A percentile compares a stretch with the other conserved stretches of the same genome.
phyloP scores from a whole-genome alignment of 495 filamentous ascomycete species.

The Zalerion maritima region DNA sequence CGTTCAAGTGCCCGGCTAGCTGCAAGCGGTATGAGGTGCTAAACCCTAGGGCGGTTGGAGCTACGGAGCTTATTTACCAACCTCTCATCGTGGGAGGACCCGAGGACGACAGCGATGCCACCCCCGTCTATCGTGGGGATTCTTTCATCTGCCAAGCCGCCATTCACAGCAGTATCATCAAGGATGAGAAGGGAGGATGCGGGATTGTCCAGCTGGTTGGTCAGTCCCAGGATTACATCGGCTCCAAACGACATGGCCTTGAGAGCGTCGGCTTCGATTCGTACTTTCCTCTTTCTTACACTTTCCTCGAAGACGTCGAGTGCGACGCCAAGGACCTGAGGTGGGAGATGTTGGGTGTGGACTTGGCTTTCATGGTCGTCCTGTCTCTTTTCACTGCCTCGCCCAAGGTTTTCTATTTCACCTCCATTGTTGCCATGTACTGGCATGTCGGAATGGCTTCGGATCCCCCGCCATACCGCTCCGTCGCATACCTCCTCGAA shows the following conservation, averaged over 20 bases:
- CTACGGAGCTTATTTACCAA: constrained; percentile 52
- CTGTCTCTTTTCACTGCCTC: constrained; percentile 58
- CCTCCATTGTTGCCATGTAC: constrained; percentile 57
- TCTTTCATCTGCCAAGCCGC: constrained; percentile 73
- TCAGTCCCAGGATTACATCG: constrained; percentile 43
- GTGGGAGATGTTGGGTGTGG: constrained; percentile 63
- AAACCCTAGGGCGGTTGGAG: constrained; percentile 61
- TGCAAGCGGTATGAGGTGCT: constrained; percentile 51
- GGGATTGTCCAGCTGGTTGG: constrained; percentile 59
- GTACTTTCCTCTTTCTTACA: constrained; percentile 61
- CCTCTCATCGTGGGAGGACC: constrained; percentile 66
- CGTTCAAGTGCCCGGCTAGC: constrained; percentile 70
- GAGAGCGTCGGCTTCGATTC: constrained; percentile 55
- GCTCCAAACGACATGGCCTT: constrained; percentile 49
- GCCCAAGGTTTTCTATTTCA: constrained; percentile 54
- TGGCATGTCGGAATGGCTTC: constrained; percentile 66
- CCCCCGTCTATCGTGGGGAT: constrained; percentile 59
- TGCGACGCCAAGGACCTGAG: constrained; percentile 50
- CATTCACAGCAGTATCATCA: constrained; percentile 62
- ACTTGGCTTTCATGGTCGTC: constrained; percentile 47
- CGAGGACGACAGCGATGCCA: constrained; percentile 23
- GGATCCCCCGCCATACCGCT: constrained; percentile 49
- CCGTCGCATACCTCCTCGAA: constrained; percentile 42
- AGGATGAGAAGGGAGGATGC: constrained; percentile 57
- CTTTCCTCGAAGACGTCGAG: constrained; percentile 36